Evolutionary conservation across 2,329 filamentous ascomycete genomes (phyloP).

Genomic region (Lachnellula cervina): DNA sequence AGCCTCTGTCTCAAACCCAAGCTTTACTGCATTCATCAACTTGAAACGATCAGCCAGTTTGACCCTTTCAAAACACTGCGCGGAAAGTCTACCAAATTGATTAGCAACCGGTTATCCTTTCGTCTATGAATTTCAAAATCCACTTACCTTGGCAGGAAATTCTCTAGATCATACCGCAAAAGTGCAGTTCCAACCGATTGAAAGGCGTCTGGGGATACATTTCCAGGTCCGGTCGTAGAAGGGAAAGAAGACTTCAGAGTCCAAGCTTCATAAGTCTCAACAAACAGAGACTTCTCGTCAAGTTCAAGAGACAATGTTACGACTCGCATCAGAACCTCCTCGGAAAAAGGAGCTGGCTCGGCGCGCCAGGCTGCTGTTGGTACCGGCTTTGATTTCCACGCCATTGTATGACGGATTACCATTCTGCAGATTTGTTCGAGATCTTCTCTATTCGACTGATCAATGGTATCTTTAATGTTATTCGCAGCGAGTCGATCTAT

Average conservation of each 20-base stretch:
- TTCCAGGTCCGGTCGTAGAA: not conserved
- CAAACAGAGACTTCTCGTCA: conserved; percentile 1
- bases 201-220: not conserved
- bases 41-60: not conserved
- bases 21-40: conserved; percentile 2
- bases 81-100: no score
- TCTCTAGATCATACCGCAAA: conserved; percentile 2
- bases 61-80: no score
- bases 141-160: conserved; percentile 6
- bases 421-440: conserved; percentile 6
- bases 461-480: not conserved
- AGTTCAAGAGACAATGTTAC: conserved; percentile 2
- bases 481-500: conserved; percentile 1
- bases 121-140: not conserved
- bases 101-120: no score
- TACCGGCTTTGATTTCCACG: not conserved
- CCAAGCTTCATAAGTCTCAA: not conserved
- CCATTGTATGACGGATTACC: not conserved
- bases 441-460: not conserved
- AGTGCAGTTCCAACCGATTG: conserved; percentile 1
- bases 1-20: conserved; percentile 1
- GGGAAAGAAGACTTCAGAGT: not conserved
- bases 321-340: not conserved
- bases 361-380: not conserved
- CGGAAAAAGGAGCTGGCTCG: not conserved